Evolutionary conservation across 2,329 filamentous ascomycete genomes (phyloP).

Genomic region (Aspergillus sp.): DNA sequence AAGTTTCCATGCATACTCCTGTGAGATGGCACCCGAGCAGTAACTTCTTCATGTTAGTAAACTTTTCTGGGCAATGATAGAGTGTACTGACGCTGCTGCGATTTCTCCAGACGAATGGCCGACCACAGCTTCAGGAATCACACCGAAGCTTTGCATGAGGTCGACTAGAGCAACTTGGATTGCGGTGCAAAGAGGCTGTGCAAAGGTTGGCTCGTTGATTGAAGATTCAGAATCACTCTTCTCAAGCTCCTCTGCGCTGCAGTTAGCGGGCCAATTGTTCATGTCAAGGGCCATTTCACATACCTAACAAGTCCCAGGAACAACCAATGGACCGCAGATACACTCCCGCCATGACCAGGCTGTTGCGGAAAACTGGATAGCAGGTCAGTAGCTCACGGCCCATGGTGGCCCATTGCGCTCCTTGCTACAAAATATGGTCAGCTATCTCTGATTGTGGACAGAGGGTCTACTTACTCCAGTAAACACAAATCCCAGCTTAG

Average conservation of each 20-base stretch:
- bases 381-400: constrained; percentile 19
- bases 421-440: constrained; percentile 13
- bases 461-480: constrained; percentile 13
- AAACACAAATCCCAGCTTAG: constrained; percentile 20
- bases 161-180: constrained; percentile 22
- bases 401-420: constrained; percentile 30
- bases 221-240: too few species aligned
- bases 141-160: constrained; percentile 14
- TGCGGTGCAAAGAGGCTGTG: constrained; percentile 16
- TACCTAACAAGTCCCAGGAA: constrained; percentile 15
- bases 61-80: background rate
- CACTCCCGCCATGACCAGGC: constrained; percentile 5
- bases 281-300: background rate
- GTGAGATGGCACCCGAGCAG: constrained; percentile 16
- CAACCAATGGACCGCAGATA: constrained; percentile 12
- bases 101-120: constrained; percentile 25
- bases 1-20: constrained; percentile 14
- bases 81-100: constrained; percentile 17
- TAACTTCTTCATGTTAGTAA: constrained; percentile 9
- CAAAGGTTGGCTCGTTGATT: constrained; percentile 3
- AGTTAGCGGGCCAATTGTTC: background rate
- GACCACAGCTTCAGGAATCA: constrained; percentile 14
- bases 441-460: too few species aligned
- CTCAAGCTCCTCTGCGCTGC: constrained; percentile 7
- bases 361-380: constrained; percentile 14